Base-by-base conservation (phyloP, 257 asterid genomes). In the Echium plantagineum region DNA sequence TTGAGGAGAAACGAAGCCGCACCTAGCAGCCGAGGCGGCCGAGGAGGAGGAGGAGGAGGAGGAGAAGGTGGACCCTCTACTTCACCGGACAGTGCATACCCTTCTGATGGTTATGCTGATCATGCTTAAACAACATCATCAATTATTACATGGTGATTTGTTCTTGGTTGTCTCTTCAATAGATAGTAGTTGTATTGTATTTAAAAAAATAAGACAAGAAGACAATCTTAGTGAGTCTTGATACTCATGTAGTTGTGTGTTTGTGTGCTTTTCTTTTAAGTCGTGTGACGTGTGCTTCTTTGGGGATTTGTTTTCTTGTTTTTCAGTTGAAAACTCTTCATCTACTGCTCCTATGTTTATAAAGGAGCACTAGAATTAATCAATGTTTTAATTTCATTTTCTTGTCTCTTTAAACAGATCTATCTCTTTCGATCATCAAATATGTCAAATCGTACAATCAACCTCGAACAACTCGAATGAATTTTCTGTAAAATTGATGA, bases 61-160 rank as follows among this genome's bases (percentile, higher is more conserved):
- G 75, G 57, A 35, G 19, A 61, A 17, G 47, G 9, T 9, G 63
- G 64, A 54, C 52, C 75, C 60, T 0, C 78, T 30, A 81, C 72
- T 52, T 78, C 85, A 13, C 78, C 82, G 57, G 15, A 35, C 7
- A 21, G 62, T 18, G 22, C 52, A 9, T 38, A 60, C 55, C 47
- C 59, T 53, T 64, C 69, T 20, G 69, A 51, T 56, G 68, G 55
- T 55, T 55, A 51, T 28, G 42, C 65, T 21, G 63, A 52, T 19
- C 15, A 35, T 35, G 47, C 47, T 35, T 42, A 42, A 42, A 42
- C 49, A 42, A 42, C 16, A 10, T 42, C 15, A 42, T 4, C 49
- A 42, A 42, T 42, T 42, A 42, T 42, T 42, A 42, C 15, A 42
- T 10, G 17, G 49, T 42, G 49, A 42, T 42, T 13, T 42, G 16